phyloP scores from a whole-genome alignment of 164 flowering plant genomes.

The Magnolia kwangsiensis region DNA sequence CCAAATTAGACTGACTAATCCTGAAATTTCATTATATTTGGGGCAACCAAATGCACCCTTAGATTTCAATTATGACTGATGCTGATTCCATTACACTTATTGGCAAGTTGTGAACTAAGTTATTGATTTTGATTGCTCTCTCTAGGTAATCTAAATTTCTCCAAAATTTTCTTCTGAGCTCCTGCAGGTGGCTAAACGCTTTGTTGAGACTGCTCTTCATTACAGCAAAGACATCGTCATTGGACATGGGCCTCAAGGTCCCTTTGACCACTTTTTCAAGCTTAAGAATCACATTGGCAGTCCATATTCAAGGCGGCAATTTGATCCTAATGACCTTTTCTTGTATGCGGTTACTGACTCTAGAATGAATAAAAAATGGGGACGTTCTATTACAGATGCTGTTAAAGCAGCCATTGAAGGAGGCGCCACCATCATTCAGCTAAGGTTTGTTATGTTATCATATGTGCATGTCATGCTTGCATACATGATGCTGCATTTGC shows the following conservation, averaged over 20 bases:
- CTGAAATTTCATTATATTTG: no score
- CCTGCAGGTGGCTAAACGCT: conserved; percentile 74
- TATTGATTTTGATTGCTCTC: neutral
- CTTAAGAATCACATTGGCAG: conserved; percentile 33
- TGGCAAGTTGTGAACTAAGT: neutral
- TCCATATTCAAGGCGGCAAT: conserved; percentile 22
- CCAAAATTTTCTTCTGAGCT: conserved; percentile 1
- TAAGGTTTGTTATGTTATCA: conserved; percentile 52
- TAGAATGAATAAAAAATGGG: conserved; percentile 82
- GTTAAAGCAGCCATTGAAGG: conserved; percentile 89
- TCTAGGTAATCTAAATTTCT: neutral
- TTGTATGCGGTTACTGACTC: conserved; percentile 92
- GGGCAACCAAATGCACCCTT: no score
- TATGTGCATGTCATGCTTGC: conserved; percentile 2
- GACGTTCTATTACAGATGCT: conserved; percentile 72
- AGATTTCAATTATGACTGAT: neutral
- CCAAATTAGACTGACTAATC: no score
- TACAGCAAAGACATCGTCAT: conserved; percentile 77
- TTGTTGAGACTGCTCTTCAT: conserved; percentile 65
- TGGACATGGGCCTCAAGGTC: conserved; percentile 88
- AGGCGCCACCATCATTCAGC: conserved; percentile 88
- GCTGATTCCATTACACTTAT: neutral
- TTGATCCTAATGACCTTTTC: conserved; percentile 59
- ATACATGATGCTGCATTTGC: neutral
- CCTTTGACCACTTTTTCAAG: conserved; percentile 74